Base-by-base conservation (phyloP, 2,329 filamentous ascomycete genomes). In the Fusarium palustre region DNA sequence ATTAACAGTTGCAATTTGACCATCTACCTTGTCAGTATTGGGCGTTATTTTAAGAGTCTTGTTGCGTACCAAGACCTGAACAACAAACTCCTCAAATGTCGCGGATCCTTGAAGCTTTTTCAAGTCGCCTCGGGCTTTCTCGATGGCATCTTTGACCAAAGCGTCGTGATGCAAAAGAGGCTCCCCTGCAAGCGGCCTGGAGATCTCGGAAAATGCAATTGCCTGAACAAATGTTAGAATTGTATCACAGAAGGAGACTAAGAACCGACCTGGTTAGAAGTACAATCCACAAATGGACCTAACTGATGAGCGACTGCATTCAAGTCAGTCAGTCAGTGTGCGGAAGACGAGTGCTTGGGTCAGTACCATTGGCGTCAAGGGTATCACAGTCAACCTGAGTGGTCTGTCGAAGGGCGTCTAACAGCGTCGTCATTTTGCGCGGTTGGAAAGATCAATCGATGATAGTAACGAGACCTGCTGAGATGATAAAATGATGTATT, bases 1-100 rank as follows among this genome's bases (percentile, higher is more conserved):
- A 89, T 85, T n/a, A 74, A 77, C 3, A 88, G 75, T 25, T 86
- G 83, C 22, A 90, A 76, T 68, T 82, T 84, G 15, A 88, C 81
- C 82, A 87, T 88, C 85, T 87, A 30, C 20, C n/a, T 0, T 34
- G 62, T 66, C 12, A 68, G 57, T 25, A 42, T 31, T 7, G 28
- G 3, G 7, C 8, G 3, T 18, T 11, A 1, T 12, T 1, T 16
- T 2, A 0, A 7, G 7, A 24, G 10, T 18, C 7, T 5, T 6
- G 3, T 22, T 5, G 55, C 79, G 16, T 76, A 87, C 85, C 72
- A 86, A 82, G 64, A 87, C 81, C 59, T 90, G 87, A 6, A 87
- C 83, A 3, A 85, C 85, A 24, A 90, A 76, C 60, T 87, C 84
- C 13, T 81, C 79, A 7, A 79, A 64, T 0, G 77, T 70, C 9